phyloP scores from a whole-genome alignment of 768 basidiomycete genomes.

The Multifurca ochricompacta region DNA sequence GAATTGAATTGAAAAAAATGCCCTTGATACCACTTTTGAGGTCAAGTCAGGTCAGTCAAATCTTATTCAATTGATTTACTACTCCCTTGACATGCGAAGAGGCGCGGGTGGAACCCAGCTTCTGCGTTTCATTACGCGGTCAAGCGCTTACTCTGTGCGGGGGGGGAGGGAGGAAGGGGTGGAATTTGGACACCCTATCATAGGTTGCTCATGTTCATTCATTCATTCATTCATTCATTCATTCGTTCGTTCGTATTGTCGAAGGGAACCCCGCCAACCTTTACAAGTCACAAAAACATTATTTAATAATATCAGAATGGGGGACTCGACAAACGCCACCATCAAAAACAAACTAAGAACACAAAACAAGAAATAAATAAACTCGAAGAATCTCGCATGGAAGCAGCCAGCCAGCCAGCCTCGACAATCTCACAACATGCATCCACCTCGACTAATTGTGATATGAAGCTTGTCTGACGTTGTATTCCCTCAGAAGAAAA shows the following conservation, averaged over 20 bases:
- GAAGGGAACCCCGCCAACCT: neutral
- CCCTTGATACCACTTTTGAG: too few relatives aligned
- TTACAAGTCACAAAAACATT: neutral
- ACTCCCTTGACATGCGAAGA: neutral
- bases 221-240: too few relatives aligned
- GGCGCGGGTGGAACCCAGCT: neutral
- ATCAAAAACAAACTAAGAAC: neutral
- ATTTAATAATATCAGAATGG: neutral
- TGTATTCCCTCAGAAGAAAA: too few relatives aligned
- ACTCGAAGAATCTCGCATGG: slow-evolving; percentile 5
- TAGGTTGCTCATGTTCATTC: too few relatives aligned
- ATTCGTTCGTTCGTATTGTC: neutral
- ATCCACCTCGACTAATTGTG: neutral
- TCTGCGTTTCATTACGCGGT: neutral
- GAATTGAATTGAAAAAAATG: too few relatives aligned
- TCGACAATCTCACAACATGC: neutral
- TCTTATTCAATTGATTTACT: neutral
- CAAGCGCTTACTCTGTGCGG: neutral
- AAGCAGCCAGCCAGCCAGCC: neutral
- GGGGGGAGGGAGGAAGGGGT: too few relatives aligned
- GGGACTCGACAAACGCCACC: slow-evolving; percentile 7
- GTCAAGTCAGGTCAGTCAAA: neutral
- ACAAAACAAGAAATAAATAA: neutral
- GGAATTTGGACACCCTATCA: too few relatives aligned
- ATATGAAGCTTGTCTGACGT: neutral